Evolutionary conservation across 2,329 filamentous ascomycete species (phyloP).

Genomic region (Epichloe sibirici): DNA sequence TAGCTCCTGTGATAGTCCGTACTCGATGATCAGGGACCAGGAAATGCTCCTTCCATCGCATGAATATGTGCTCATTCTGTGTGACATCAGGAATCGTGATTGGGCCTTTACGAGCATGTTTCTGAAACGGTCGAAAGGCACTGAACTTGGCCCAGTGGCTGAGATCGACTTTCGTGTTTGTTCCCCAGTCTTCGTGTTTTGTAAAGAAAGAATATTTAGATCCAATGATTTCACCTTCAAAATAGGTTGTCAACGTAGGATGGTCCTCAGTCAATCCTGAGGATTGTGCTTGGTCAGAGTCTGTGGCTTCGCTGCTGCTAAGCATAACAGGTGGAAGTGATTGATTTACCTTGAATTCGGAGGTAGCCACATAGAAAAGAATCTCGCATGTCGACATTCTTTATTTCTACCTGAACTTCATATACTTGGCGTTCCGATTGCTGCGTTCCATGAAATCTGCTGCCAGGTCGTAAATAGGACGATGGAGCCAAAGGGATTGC

Average conservation of each 20-base stretch:
- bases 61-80: slow-evolving; percentile 83
- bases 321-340: neutral
- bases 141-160: slow-evolving; percentile 88
- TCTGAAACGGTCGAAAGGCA: slow-evolving; percentile 66
- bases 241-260: slow-evolving; percentile 94
- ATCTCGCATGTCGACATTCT: slow-evolving; percentile 88
- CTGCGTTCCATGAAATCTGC: slow-evolving; percentile 80
- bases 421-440: slow-evolving; percentile 89
- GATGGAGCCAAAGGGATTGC: slow-evolving; percentile 69
- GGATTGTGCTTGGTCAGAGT: neutral
- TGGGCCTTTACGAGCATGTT: slow-evolving; percentile 43
- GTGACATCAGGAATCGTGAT: slow-evolving; percentile 54
- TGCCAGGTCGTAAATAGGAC: slow-evolving; percentile 75
- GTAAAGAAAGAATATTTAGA: slow-evolving; percentile 91
- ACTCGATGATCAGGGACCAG: slow-evolving; percentile 91
- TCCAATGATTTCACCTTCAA: slow-evolving; percentile 96
- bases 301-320: neutral
- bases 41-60: slow-evolving; percentile 99
- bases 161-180: slow-evolving; percentile 79
- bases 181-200: slow-evolving; percentile 80
- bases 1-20: slow-evolving; percentile 80
- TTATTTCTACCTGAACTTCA: slow-evolving; percentile 92
- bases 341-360: slow-evolving; percentile 68
- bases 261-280: slow-evolving; percentile 87
- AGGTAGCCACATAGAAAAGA: slow-evolving; percentile 93